A percentile compares a stretch with the other conserved stretches of the same genome.
Evolutionary conservation across 305 asterid genomes (phyloP).

Genomic region (Andrographis paniculata): DNA sequence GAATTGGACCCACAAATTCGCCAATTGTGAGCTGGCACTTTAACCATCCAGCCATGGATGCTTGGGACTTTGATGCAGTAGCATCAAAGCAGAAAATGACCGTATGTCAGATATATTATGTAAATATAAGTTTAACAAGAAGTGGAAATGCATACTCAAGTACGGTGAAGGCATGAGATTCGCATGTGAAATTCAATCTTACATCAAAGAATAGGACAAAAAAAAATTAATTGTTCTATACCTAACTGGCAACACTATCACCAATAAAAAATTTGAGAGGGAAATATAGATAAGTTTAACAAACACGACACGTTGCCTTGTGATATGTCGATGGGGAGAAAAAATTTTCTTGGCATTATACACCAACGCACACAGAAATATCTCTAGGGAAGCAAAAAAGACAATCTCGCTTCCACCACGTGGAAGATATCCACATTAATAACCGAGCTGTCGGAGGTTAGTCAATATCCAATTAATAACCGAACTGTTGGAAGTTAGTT

Average conservation of each 20-base stretch:
- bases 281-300: not conserved
- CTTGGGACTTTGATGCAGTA: not conserved
- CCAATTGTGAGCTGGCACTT: too few relatives aligned
- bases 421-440: not conserved
- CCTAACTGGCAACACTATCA: not conserved
- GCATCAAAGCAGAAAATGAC: not conserved
- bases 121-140: too few relatives aligned
- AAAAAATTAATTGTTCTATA: too few relatives aligned
- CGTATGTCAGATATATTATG: too few relatives aligned
- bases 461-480: not conserved
- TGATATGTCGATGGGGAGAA: not conserved
- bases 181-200: not conserved
- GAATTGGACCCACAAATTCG: slow-evolving; percentile 13
- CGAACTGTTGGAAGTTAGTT: not conserved
- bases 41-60: not conserved
- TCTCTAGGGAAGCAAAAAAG: not conserved
- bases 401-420: not conserved
- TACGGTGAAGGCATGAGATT: too few relatives aligned
- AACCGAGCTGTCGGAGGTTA: too few relatives aligned
- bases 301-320: not conserved
- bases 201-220: not conserved
- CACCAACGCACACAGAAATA: too few relatives aligned
- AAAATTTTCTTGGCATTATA: not conserved
- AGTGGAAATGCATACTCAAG: not conserved
- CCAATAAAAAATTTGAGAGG: not conserved